These are phyloP conservation scores for Linum trigynum DNA, from an alignment of 345 rosid genomes.

Conservation along the genomic window DNA sequence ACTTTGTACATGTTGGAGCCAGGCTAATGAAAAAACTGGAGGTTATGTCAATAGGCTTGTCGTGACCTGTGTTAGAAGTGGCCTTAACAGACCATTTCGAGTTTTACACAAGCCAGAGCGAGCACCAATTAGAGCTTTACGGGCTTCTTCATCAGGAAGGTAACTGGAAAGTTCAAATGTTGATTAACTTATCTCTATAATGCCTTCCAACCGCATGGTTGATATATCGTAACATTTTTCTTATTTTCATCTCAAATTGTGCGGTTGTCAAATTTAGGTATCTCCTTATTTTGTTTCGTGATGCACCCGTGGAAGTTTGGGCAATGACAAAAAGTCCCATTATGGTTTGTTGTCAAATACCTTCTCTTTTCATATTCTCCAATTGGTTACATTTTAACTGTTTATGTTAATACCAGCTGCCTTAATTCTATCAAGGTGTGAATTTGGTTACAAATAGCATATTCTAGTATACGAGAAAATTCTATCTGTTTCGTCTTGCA, in stretches of 20 bases:
- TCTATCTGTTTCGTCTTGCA: no score
- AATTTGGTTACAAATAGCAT: constrained; percentile 1
- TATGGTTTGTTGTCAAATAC: constrained; percentile 50
- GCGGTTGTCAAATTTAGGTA: constrained; percentile 45
- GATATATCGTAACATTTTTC: not conserved
- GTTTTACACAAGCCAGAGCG: constrained; percentile 95
- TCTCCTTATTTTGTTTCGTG: constrained; percentile 93
- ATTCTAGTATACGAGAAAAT: not conserved
- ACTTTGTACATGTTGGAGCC: constrained; percentile 12
- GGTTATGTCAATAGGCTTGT: constrained; percentile 82
- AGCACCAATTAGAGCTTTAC: constrained; percentile 85
- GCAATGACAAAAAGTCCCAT: constrained; percentile 95
- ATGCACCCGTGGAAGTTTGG: constrained; percentile 99
- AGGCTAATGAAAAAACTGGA: constrained; percentile 87
- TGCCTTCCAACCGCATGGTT: not conserved
- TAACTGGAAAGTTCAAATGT: constrained; percentile 11
- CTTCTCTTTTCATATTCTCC: not conserved
- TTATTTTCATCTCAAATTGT: not conserved
- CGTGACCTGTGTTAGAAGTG: constrained; percentile 92
- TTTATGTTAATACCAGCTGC: not conserved
- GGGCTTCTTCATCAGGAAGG: constrained; percentile 99
- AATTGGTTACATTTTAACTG: not conserved
- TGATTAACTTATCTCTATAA: not conserved
- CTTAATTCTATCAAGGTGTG: not conserved
- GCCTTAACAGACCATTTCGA: constrained; percentile 79